Conservation (phyloP, 2,329 filamentous ascomycete species). For the Cryphonectria carpinicola region DNA sequence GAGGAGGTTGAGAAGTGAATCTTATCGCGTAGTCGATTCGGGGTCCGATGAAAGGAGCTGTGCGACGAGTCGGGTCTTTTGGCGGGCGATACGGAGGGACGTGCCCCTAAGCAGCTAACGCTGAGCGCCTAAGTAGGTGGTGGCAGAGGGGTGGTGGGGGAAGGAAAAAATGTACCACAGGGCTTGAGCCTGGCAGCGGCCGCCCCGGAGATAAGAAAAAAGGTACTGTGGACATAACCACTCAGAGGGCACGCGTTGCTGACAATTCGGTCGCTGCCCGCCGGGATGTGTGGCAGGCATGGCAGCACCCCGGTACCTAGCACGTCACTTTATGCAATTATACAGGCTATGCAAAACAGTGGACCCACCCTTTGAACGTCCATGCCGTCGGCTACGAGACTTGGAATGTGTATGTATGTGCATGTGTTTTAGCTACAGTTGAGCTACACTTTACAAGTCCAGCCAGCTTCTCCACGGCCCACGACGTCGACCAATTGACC, state of each 20-base stretch:
- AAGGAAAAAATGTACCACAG: not conserved
- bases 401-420: not conserved
- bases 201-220: constrained; percentile 23
- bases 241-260: constrained; percentile 3
- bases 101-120: not conserved
- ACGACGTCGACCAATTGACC: not conserved
- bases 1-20: constrained; percentile 2
- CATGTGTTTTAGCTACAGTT: not conserved
- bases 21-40: constrained; percentile 18
- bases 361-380: not conserved
- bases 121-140: not conserved
- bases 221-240: constrained; percentile 10
- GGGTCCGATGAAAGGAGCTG: constrained; percentile 25
- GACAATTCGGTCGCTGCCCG: not conserved
- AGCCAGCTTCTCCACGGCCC: not conserved
- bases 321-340: constrained; percentile 17
- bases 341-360: not conserved
- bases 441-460: not conserved
- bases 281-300: too few species aligned
- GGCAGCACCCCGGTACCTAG: not conserved
- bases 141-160: not conserved
- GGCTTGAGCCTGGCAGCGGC: not conserved
- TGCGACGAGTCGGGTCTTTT: not conserved
- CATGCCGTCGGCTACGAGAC: constrained; percentile 1
- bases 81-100: not conserved